Evolutionary conservation across 371 early-diverging fungal genomes (phyloP).

Genomic region (Mucor circinelloides): DNA sequence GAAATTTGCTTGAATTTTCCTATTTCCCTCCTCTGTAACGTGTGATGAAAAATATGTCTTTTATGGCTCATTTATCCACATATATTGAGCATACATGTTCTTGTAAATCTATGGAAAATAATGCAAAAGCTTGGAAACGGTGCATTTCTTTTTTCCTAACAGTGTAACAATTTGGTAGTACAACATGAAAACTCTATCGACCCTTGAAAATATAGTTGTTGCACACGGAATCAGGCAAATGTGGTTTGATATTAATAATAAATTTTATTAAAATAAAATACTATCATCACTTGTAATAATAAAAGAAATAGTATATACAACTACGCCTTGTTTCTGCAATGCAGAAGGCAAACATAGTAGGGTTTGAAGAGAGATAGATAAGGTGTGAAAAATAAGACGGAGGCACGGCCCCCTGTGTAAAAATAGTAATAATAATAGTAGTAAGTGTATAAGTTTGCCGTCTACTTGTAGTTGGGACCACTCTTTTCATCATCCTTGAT

Average conservation of each 20-base stretch:
- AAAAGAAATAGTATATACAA: constrained; percentile 5
- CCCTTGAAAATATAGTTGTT: neutral
- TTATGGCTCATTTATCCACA: neutral
- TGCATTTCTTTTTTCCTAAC: neutral
- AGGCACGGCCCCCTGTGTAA: constrained; percentile 3
- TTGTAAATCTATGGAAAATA: neutral
- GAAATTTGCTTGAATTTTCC: neutral
- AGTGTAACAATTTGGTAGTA: neutral
- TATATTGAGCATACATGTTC: neutral
- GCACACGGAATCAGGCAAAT: neutral
- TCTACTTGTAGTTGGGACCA: constrained; percentile 47
- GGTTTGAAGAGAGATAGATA: neutral
- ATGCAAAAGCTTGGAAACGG: neutral
- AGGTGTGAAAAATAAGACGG: neutral
- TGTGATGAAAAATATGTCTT: neutral
- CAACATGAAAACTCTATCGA: constrained; percentile 9
- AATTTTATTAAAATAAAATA: neutral
- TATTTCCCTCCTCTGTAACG: neutral
- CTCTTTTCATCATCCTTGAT: constrained; percentile 23
- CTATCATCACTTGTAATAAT: neutral
- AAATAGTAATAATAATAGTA: constrained; percentile 5
- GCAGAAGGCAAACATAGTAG: constrained; percentile 9
- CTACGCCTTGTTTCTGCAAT: neutral
- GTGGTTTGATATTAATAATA: neutral
- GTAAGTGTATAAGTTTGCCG: neutral